Evolutionary conservation across 441 rosid genomes (phyloP).

Genomic region (Theobroma grandiflorum): DNA sequence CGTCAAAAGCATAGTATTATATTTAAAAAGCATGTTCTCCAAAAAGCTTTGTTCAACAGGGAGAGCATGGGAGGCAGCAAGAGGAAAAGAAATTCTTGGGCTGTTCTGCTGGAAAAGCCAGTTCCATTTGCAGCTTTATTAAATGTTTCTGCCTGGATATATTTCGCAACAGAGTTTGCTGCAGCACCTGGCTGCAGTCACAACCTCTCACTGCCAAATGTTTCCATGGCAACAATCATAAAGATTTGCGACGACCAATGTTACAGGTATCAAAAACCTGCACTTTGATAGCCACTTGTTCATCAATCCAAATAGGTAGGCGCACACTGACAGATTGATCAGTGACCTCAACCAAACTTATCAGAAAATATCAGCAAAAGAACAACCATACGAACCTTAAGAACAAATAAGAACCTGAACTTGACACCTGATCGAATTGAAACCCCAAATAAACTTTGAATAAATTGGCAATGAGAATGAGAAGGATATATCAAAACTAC

Average conservation of each 20-base stretch:
- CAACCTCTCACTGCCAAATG: background rate
- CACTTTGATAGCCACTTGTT: no score
- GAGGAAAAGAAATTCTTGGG: no score
- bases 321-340: no score
- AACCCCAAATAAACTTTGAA: background rate
- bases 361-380: background rate
- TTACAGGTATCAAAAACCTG: background rate
- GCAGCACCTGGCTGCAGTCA: background rate
- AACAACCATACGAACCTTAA: background rate
- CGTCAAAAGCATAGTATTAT: background rate
- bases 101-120: background rate
- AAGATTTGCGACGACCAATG: background rate
- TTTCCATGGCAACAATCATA: background rate
- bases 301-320: no score
- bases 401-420: constrained; percentile 1
- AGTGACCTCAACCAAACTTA: background rate
- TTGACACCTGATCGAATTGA: background rate
- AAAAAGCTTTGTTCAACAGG: no score
- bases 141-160: background rate
- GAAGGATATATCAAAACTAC: background rate
- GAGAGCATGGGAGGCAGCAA: no score
- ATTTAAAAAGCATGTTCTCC: no score
- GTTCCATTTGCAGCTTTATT: background rate
- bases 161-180: background rate
- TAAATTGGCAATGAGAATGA: background rate